phyloP scores from a whole-genome alignment of 495 filamentous ascomycete genomes.

The Hypomontagnella submonticulosa region DNA sequence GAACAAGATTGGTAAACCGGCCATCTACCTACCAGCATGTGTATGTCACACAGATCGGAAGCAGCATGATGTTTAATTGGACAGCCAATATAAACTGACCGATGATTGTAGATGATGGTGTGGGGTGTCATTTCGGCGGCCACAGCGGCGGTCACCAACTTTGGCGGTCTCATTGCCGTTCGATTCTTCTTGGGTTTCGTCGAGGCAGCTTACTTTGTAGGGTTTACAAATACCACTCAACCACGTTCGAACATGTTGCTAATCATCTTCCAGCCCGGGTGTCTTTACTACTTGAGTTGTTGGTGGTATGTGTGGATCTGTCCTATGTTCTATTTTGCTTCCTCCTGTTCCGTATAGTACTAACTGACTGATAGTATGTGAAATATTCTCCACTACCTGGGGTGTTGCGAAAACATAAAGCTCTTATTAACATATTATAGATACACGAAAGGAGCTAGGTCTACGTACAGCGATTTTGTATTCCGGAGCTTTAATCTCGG shows the following conservation, averaged over 20 bases:
- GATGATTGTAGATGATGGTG: constrained; percentile 63
- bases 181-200: constrained; percentile 79
- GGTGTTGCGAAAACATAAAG: not conserved
- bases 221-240: constrained; percentile 3
- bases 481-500: constrained; percentile 70
- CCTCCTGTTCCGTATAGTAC: constrained; percentile 48
- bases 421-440: constrained; percentile 37
- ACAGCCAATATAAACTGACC: constrained; percentile 53
- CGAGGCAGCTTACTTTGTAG: constrained; percentile 61
- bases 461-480: constrained; percentile 70
- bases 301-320: constrained; percentile 55
- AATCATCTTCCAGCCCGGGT: constrained; percentile 53
- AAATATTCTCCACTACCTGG: constrained; percentile 27
- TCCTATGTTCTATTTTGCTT: constrained; percentile 51
- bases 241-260: constrained; percentile 13
- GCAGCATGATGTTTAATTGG: constrained; percentile 6
- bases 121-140: constrained; percentile 79
- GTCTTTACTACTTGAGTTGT: constrained; percentile 65
- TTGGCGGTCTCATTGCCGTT: constrained; percentile 69
- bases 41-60: constrained; percentile 45
- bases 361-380: constrained; percentile 47
- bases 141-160: constrained; percentile 70
- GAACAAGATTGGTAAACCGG: constrained; percentile 68
- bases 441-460: constrained; percentile 67
- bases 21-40: constrained; percentile 69